These are phyloP conservation scores for Verticillium longisporum DNA, from an alignment of 2,329 filamentous ascomycete genomes.

Conservation along the genomic window DNA sequence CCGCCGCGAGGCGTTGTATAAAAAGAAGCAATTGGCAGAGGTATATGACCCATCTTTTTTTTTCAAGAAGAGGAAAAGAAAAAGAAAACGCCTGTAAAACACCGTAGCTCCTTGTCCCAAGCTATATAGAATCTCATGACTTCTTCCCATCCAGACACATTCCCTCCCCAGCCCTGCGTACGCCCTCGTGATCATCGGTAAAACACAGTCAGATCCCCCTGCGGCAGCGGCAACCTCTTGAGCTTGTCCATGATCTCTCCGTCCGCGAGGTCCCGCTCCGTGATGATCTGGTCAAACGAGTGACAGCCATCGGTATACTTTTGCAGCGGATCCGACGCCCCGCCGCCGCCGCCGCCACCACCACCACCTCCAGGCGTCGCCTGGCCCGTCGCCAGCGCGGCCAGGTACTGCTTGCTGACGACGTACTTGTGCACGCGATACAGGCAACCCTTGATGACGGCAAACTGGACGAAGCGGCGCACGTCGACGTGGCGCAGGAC, in stretches of 20 bases:
- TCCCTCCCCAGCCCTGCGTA: neutral
- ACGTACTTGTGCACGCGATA: slow-evolving; percentile 92
- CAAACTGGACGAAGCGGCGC: slow-evolving; percentile 88
- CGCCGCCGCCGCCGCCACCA: slow-evolving; percentile 14
- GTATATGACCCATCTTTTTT: too few species aligned
- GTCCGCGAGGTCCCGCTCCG: slow-evolving; percentile 65
- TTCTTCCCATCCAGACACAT: neutral
- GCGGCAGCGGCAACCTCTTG: slow-evolving; percentile 46
- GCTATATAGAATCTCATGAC: neutral
- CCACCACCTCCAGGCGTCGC: slow-evolving; percentile 22
- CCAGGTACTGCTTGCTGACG: slow-evolving; percentile 58
- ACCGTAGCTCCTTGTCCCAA: neutral
- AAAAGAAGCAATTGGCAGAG: neutral
- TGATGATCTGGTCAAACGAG: slow-evolving; percentile 77
- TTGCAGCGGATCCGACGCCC: slow-evolving; percentile 47
- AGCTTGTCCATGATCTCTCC: slow-evolving; percentile 63
- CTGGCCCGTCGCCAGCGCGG: slow-evolving; percentile 47
- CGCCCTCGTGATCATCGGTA: slow-evolving; percentile 30
- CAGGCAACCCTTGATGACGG: slow-evolving; percentile 88
- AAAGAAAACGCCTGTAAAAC: neutral
- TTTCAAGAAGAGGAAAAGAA: neutral
- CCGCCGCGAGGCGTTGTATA: neutral
- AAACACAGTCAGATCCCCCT: slow-evolving; percentile 46
- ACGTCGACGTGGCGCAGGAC: slow-evolving; percentile 76
- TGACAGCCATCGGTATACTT: slow-evolving; percentile 69